Evolutionary conservation across 345 rosid species (phyloP), one percentile per base, ranked within the genome.

Genomic region (Firmiana major): DNA sequence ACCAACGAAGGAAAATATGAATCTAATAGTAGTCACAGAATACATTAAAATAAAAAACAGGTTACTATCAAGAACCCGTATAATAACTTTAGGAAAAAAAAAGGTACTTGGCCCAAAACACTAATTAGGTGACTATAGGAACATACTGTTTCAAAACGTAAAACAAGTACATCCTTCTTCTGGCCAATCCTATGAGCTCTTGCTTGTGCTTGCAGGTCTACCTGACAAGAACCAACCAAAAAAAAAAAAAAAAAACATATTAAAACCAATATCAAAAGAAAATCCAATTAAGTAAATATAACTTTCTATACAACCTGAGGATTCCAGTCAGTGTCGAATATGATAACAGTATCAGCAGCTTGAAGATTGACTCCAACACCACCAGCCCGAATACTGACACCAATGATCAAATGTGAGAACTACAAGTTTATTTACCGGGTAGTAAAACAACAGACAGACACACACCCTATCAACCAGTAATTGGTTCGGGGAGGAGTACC

Each of bases 321-420:
- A 82, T 94, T 94, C 98, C 98, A 94, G 79, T 94, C 98, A 62
- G 98, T 94, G 87, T 94, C 97, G 54, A 94, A 94, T 84, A 94
- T 86, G 78, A 94, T 92, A 58, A 94, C 98, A 19, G 97, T 94
- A 86, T 94, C 97, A 73, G 98, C 98, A 78, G 97, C 97, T 79
- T 94, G 98, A 85, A 94, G 97, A 89, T 94, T 94, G 51, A 94
- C 97, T 74, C 98, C 98, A 77, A 92, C 98, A 68, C 97, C 98
- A 80, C 98, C 98, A 83, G 98, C 98, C 54, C 98, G 97, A 81
- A 94, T 94, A 86, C 98, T 94, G 75, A 77, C 31, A 79, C 77
- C 63, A 82, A 75, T 17, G 55, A 43, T 71, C 51, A 63, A 72
- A 83, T 62, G 69, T 79, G 79, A 87, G 13, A 51, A 71, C 43